Base-by-base conservation (phyloP, 441 rosid genomes). In the Melastoma candidum region DNA sequence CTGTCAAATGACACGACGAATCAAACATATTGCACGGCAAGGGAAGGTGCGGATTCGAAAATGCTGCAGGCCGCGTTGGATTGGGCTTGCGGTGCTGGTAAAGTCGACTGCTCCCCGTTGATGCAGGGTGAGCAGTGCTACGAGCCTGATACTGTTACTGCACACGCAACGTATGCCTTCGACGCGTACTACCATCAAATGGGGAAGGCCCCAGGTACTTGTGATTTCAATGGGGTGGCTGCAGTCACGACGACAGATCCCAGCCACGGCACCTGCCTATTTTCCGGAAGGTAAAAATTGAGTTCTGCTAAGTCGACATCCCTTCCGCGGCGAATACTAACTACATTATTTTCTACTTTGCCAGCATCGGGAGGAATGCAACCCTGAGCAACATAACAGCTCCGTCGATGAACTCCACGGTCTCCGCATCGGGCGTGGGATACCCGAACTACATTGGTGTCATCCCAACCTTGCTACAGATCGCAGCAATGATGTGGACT, bases 321-420 rank as follows among this genome's bases (percentile, higher is more conserved):
- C 26, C 27, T n/a, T 6, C 25, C 22, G 25, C 1, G 36, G 25
- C 25, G 32, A 39, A 17, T 8, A 45, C 53, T 46, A 27, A 55
- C 44, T 4, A 36, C 26, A 9, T 45, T 1, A 45, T 0, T 11
- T 52, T 8, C 46, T 25, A n/a, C 44, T 22, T 6, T 10, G 49
- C 46, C 65, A 67, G 66, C 11, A 22, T 54, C 5, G 59, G 68
- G n/a, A 67, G 44, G 26, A 56, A 54, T 8, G 63, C 41, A 11
- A 56, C 71, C 0, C 32, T 48, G 5, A 53, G 13, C 47, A 67
- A 60, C 7, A 44, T 56, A 12, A 60, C 71, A n/a, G 71, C 71
- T 27, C 71, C 71, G 1, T 67, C 71, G 6, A 61, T 67, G 66
- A 67, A 67, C 32, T 61, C 66, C 2, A 67, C 66, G 11, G 32